phyloP scores from a whole-genome alignment of 495 filamentous ascomycete genomes.

The Penicillium ochrochloron region DNA sequence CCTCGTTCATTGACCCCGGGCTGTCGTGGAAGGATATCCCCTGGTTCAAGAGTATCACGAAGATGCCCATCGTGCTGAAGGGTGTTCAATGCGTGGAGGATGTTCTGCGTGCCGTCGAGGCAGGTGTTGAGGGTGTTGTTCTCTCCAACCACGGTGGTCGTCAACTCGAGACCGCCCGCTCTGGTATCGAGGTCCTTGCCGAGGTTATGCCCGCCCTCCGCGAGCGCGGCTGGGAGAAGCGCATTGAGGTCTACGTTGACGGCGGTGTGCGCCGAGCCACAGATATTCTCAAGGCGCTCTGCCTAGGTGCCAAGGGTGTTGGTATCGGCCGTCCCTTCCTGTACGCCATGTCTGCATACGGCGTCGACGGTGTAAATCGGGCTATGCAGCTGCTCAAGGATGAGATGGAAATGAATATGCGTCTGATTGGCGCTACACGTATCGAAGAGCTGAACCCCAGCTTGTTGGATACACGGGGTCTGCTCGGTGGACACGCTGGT shows the following conservation, averaged over 20 bases:
- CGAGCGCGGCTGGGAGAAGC: constrained; percentile 77
- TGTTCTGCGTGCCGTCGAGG: constrained; percentile 81
- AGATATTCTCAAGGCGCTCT: constrained; percentile 95
- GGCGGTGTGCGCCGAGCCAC: constrained; percentile 89
- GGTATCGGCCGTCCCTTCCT: constrained; percentile 95
- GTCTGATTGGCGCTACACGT: constrained; percentile 77
- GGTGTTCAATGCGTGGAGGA: constrained; percentile 97
- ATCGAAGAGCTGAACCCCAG: constrained; percentile 78
- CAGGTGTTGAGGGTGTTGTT: constrained; percentile 88
- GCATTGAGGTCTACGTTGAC: constrained; percentile 90
- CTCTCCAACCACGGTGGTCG: constrained; percentile 96
- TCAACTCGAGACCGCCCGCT: constrained; percentile 92
- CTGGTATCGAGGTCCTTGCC: constrained; percentile 89
- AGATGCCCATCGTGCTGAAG: constrained; percentile 97
- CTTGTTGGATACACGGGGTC: constrained; percentile 74
- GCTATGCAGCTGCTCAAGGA: constrained; percentile 96
- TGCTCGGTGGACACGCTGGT: constrained; percentile 69
- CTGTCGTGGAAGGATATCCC: constrained; percentile 94
- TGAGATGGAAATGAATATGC: constrained; percentile 99
- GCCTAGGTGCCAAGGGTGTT: constrained; percentile 88
- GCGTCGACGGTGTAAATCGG: constrained; percentile 80
- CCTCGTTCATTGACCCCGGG: constrained; percentile 90
- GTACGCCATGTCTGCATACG: constrained; percentile 95
- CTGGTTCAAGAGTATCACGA: constrained; percentile 90
- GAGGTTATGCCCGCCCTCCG: constrained; percentile 96